Conservation (phyloP, 768 basidiomycete genomes). For the Holtermanniella nyarrowii region DNA sequence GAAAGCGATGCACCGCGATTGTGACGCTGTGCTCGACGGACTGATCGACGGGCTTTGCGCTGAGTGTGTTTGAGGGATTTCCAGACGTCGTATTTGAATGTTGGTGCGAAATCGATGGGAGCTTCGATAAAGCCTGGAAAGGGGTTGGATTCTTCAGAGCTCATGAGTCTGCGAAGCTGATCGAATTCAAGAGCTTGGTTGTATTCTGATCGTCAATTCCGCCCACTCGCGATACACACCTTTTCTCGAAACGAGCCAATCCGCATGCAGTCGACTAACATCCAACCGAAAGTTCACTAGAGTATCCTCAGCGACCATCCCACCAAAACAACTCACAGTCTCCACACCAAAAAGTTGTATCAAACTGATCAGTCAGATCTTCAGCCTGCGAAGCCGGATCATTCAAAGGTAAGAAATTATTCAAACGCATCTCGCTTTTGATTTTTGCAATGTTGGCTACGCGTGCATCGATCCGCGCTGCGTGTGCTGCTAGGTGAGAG, state of each 20-base stretch:
- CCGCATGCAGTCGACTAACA: conserved; percentile 80
- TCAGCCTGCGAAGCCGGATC: conserved; percentile 10
- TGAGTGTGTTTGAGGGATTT: conserved; percentile 37
- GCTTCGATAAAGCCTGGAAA: conserved; percentile 75
- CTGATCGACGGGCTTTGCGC: conserved; percentile 19
- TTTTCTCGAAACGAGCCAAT: conserved; percentile 78
- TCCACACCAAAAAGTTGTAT: conserved; percentile 77
- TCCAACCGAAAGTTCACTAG: conserved; percentile 74
- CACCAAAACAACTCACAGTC: conserved; percentile 46
- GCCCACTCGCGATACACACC: conserved; percentile 44
- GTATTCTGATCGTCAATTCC: conserved; percentile 53
- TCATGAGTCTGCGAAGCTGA: conserved; percentile 71
- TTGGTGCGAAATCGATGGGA: conserved; percentile 74
- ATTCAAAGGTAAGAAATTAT: conserved; percentile 55
- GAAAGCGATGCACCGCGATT: conserved; percentile 9
- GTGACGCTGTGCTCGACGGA: conserved; percentile 9
- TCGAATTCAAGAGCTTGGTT: conserved; percentile 79
- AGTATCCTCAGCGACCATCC: not conserved
- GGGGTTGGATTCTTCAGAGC: conserved; percentile 46
- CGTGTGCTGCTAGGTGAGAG: conserved; percentile 67
- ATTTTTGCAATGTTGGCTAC: conserved; percentile 80
- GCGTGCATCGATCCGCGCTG: conserved; percentile 52
- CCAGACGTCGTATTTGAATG: conserved; percentile 57
- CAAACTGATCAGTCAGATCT: conserved; percentile 79
- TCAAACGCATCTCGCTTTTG: conserved; percentile 68